These are phyloP conservation scores for Berkeleyomyces basicola DNA, from an alignment of 2,329 filamentous ascomycete species.

Conservation along the genomic window DNA sequence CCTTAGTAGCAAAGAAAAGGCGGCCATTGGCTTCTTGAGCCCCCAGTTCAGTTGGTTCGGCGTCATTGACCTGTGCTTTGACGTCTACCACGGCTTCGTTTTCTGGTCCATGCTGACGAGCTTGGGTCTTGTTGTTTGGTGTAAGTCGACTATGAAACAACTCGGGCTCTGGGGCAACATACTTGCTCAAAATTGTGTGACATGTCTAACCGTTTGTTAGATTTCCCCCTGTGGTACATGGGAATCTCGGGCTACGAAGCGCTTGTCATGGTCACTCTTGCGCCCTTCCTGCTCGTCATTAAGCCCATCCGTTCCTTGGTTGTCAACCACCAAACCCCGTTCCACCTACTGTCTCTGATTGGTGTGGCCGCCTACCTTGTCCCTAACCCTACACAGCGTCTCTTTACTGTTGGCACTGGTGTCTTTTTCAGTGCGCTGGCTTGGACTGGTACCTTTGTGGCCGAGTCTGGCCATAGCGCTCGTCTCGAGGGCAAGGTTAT, in stretches of 20 bases:
- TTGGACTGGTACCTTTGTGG: conserved; percentile 69
- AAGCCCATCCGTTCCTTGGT: conserved; percentile 50
- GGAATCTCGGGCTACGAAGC: conserved; percentile 93
- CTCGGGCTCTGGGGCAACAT: too few species aligned
- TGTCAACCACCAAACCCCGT: conserved; percentile 48
- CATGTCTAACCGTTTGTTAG: conserved; percentile 24
- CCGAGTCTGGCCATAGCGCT: conserved; percentile 55
- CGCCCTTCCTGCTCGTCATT: conserved; percentile 63
- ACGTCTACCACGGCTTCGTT: conserved; percentile 89
- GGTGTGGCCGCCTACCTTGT: conserved; percentile 70
- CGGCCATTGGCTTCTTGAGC: conserved; percentile 52
- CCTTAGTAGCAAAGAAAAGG: conserved; percentile 51
- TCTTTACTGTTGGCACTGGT: conserved; percentile 67
- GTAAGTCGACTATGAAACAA: conserved; percentile 34
- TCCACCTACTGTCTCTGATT: conserved; percentile 61
- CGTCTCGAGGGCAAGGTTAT: conserved; percentile 69
- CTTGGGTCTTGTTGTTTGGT: conserved; percentile 82
- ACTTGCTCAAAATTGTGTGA: not conserved
- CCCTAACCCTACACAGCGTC: conserved; percentile 52
- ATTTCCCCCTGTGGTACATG: conserved; percentile 98
- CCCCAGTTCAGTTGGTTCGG: conserved; percentile 56
- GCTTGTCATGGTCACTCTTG: conserved; percentile 67
- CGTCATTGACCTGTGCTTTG: conserved; percentile 64
- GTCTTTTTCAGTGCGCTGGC: conserved; percentile 66
- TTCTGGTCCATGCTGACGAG: conserved; percentile 94